These are phyloP conservation scores for sorghum (Sorghum bicolor) DNA, from an alignment of 176 grass and related monocot species.

Conservation along the genomic window DNA sequence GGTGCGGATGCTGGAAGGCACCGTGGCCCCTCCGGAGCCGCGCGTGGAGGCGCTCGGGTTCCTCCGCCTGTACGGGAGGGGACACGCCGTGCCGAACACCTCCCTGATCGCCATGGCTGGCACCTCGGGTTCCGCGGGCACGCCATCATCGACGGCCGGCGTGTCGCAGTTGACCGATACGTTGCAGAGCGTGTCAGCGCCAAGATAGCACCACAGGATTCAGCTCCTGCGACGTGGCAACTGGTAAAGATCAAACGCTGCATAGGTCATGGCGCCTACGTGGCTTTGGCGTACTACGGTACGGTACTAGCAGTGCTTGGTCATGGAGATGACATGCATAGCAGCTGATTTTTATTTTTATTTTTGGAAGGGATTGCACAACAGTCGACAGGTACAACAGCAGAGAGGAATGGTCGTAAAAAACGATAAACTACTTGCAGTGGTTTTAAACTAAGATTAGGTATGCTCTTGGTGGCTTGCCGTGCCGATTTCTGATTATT, in stretches of 20 bases:
- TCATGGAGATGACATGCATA: background rate
- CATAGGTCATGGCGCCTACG: background rate
- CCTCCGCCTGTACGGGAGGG: constrained; percentile 73
- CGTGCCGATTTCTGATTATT: background rate
- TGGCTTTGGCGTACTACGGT: constrained; percentile 9
- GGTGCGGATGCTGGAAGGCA: constrained; percentile 69
- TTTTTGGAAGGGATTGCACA: background rate
- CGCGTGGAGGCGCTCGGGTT: constrained; percentile 57
- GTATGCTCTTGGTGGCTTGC: background rate
- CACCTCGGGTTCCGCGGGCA: background rate
- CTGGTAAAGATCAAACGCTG: background rate
- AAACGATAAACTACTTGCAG: background rate
- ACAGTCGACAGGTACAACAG: background rate
- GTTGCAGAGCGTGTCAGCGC: constrained; percentile 37
- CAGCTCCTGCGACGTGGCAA: constrained; percentile 14
- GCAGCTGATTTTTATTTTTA: background rate
- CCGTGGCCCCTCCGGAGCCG: constrained; percentile 43
- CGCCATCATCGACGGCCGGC: constrained; percentile 15
- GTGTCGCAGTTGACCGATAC: constrained; percentile 25
- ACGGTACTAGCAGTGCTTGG: background rate
- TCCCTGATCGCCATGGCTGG: background rate
- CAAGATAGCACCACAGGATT: constrained; percentile 34
- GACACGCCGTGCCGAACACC: background rate
- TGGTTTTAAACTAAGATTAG: constrained; percentile 2
- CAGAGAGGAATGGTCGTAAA: background rate